Conservation (phyloP, 1,139 yeast species). For the Pichia sorboxylosa region DNA sequence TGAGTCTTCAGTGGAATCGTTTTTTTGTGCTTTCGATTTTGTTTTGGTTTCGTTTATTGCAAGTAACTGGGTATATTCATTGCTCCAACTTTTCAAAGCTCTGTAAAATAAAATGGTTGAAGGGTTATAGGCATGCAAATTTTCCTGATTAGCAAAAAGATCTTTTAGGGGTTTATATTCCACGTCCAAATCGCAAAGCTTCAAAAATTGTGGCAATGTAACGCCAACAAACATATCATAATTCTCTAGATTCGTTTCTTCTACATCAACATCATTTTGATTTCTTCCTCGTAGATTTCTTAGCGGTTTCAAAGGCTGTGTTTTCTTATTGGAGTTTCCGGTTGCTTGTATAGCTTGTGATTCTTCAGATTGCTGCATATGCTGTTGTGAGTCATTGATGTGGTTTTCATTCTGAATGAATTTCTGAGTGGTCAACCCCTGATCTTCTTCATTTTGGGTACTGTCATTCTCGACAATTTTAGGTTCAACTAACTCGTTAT, state of each 20-base stretch:
- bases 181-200: conserved; percentile 9
- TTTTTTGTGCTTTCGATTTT: conserved; percentile 1
- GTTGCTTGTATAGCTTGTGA: neutral
- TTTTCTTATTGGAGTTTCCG: neutral
- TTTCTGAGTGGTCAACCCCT: neutral
- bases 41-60: conserved; percentile 18
- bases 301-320: conserved; percentile 1
- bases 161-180: conserved; percentile 2
- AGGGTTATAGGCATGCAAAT: neutral
- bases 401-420: neutral
- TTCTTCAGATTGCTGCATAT: neutral
- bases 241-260: conserved; percentile 7
- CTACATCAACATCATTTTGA: neutral
- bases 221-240: conserved; percentile 9
- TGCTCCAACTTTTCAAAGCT: conserved; percentile 33
- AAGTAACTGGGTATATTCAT: conserved; percentile 24
- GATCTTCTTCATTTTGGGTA: neutral
- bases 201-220: conserved; percentile 13
- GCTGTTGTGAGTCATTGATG: neutral
- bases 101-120: conserved; percentile 27
- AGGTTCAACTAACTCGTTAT: neutral
- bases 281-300: conserved; percentile 1
- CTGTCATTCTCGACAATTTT: neutral
- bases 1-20: conserved; percentile 11
- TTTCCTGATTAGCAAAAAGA: neutral